Evolutionary conservation across 2,329 filamentous ascomycete genomes (phyloP).

Genomic region (Colletotrichum acutatum): DNA sequence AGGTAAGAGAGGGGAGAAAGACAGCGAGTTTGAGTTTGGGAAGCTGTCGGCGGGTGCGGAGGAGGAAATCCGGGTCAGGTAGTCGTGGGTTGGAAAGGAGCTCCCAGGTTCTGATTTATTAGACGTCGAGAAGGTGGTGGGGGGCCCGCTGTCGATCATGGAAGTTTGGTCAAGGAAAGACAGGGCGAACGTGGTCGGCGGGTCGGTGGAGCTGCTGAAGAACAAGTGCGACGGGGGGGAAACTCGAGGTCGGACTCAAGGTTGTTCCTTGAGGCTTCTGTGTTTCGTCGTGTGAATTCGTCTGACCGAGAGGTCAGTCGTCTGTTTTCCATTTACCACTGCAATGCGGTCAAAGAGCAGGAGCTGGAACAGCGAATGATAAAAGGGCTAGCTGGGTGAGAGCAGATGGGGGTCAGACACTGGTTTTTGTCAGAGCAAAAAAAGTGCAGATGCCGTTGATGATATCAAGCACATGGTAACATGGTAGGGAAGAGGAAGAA

Average conservation of each 20-base stretch:
- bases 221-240: not conserved
- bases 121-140: conserved; percentile 28
- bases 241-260: conserved; percentile 20
- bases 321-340: conserved; percentile 16
- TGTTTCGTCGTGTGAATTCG: conserved; percentile 33
- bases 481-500: not conserved
- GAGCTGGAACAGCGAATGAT: not conserved
- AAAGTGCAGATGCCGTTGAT: not conserved
- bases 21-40: conserved; percentile 18
- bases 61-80: not conserved
- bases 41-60: conserved; percentile 15
- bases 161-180: conserved; percentile 23
- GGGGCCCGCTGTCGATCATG: conserved; percentile 32
- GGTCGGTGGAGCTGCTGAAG: conserved; percentile 25
- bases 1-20: not conserved
- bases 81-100: conserved; percentile 20
- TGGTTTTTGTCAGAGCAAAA: not conserved
- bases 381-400: not conserved
- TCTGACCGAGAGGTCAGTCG: conserved; percentile 32
- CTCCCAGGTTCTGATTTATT: conserved; percentile 7
- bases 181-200: conserved; percentile 26
- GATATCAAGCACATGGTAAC: conserved; percentile 1
- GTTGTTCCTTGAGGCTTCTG: conserved; percentile 31
- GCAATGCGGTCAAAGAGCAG: conserved; percentile 22
- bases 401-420: not conserved